Conservation (phyloP, 495 filamentous ascomycete species). For the Hypoxylon cercidicola region DNA sequence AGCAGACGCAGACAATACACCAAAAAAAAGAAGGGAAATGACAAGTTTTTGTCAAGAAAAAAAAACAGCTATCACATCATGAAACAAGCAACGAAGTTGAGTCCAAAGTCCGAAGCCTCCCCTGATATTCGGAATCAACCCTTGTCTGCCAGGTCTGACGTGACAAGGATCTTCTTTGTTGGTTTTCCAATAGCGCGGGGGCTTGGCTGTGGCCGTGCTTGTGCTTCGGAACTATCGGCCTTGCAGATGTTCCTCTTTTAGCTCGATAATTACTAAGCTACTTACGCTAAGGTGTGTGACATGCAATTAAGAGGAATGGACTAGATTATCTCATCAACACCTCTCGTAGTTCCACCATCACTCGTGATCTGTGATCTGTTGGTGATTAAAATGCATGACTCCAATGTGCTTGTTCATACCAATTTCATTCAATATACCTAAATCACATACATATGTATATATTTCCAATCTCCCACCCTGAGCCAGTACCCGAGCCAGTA, state of each 20-base stretch:
- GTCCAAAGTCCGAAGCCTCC: background rate
- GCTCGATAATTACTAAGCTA: background rate
- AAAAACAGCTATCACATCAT: constrained; percentile 34
- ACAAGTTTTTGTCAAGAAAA: constrained; percentile 17
- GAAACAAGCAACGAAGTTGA: constrained; percentile 16
- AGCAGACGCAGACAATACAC: constrained; percentile 1
- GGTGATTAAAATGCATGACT: no score
- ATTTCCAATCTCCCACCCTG: background rate
- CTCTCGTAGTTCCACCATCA: no score
- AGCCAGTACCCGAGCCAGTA: background rate
- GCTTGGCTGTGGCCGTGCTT: constrained; percentile 28
- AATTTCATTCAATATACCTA: no score
- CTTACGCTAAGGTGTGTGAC: no score
- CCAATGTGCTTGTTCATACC: no score
- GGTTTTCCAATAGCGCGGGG: constrained; percentile 2
- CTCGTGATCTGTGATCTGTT: no score
- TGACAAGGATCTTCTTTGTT: background rate
- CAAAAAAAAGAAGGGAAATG: constrained; percentile 15
- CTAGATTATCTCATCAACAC: no score
- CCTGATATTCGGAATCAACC: constrained; percentile 14
- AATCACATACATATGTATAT: background rate
- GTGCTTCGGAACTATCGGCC: constrained; percentile 8
- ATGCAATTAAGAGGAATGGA: no score
- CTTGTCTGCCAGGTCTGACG: no score
- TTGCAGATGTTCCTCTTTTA: background rate